Conservation (phyloP, 176 grass and related monocot species). For the Rhipidocladum racemiflorum region DNA sequence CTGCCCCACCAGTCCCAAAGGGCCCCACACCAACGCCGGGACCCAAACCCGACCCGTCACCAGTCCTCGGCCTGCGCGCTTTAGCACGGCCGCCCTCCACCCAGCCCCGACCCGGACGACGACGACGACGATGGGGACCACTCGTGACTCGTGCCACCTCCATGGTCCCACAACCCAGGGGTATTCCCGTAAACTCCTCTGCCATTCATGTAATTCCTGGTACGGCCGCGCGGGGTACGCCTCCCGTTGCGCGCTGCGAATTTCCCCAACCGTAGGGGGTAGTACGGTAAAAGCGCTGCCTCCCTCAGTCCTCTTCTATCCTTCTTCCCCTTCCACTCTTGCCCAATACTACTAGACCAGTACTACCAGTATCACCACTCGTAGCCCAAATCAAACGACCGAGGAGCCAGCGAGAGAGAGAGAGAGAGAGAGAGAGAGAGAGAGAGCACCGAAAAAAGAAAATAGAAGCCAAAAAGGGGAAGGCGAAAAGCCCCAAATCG, state of each 20-base stretch:
- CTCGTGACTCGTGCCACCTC: constrained; percentile 31
- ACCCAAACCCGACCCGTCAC: not conserved
- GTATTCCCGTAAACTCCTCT: constrained; percentile 32
- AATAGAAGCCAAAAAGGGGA: not conserved
- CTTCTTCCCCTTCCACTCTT: constrained; percentile 18
- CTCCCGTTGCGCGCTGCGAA: constrained; percentile 13
- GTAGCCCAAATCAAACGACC: constrained; percentile 43
- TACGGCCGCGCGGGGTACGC: constrained; percentile 1
- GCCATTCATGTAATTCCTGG: not conserved
- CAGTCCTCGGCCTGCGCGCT: not conserved
- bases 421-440: not conserved
- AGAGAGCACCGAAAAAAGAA: constrained; percentile 11
- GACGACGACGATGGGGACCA: constrained; percentile 30
- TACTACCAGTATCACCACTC: constrained; percentile 12
- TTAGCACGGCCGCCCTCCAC: constrained; percentile 17
- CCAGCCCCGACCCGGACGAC: not conserved
- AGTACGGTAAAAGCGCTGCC: constrained; percentile 27
- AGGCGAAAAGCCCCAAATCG: constrained; percentile 28
- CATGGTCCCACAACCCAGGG: constrained; percentile 15
- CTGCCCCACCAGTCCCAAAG: not conserved
- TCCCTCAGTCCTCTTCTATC: not conserved
- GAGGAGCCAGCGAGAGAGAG: not conserved
- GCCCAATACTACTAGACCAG: constrained; percentile 22
- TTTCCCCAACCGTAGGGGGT: not conserved
- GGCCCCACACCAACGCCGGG: not conserved